Evolutionary conservation across 768 basidiomycete genomes (phyloP).

Genomic region (Rhodosporidiobolus odoratus): DNA sequence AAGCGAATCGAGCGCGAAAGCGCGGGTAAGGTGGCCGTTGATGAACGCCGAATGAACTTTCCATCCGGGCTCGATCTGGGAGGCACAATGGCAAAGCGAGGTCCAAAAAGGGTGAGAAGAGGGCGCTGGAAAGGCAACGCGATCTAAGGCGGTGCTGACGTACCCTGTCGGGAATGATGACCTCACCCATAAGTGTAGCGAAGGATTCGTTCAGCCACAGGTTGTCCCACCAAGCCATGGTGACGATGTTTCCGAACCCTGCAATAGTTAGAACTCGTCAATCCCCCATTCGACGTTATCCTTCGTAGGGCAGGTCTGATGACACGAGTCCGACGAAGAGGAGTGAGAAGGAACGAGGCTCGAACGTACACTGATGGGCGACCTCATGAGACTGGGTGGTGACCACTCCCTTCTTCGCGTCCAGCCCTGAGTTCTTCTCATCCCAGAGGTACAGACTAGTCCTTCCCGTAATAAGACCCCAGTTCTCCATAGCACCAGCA

Average conservation of each 20-base stretch:
- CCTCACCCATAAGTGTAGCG: constrained; percentile 68
- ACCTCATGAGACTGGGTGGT: constrained; percentile 77
- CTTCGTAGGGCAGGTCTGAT: too few relatives aligned
- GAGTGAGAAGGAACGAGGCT: constrained; percentile 42
- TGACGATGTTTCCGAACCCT: constrained; percentile 54
- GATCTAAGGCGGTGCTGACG: too few relatives aligned
- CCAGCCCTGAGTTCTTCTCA: constrained; percentile 64
- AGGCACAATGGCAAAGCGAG: neutral
- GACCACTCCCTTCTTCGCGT: constrained; percentile 73
- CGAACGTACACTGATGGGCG: constrained; percentile 54
- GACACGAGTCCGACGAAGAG: too few relatives aligned
- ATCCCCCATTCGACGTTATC: too few relatives aligned
- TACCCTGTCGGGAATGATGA: constrained; percentile 71
- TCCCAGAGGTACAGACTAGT: constrained; percentile 76
- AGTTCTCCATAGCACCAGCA: constrained; percentile 70
- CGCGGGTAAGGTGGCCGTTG: constrained; percentile 66
- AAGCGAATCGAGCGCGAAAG: constrained; percentile 75
- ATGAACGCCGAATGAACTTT: constrained; percentile 66
- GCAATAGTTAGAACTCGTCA: too few relatives aligned
- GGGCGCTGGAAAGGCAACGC: constrained; percentile 12
- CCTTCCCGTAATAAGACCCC: constrained; percentile 70
- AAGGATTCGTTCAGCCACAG: constrained; percentile 45
- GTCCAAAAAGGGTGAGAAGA: neutral
- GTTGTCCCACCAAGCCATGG: constrained; percentile 60
- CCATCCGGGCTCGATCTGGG: constrained; percentile 51